A percentile compares a stretch with the other conserved stretches of the same genome.
These are phyloP conservation scores for Epichloe typhina DNA, from an alignment of 2,329 filamentous ascomycete genomes.

Conservation along the genomic window DNA sequence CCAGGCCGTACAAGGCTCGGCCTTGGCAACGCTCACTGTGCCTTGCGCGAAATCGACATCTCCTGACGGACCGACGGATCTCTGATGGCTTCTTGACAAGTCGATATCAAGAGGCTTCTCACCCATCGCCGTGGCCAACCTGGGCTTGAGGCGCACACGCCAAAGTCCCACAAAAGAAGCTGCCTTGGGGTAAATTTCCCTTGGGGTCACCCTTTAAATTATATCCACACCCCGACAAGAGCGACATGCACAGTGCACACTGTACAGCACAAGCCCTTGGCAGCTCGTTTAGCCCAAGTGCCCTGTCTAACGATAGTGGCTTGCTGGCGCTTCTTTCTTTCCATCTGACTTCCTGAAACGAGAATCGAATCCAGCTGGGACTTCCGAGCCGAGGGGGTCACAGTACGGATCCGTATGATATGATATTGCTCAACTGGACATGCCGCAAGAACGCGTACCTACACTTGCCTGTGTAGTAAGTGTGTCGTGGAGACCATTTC, in stretches of 20 bases:
- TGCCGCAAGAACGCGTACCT: not conserved
- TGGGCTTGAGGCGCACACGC: conserved; percentile 3
- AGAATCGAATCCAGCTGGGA: conserved; percentile 6
- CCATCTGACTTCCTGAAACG: conserved; percentile 16
- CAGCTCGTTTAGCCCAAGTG: not conserved
- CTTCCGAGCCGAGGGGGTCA: conserved; percentile 5
- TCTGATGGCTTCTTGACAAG: not conserved
- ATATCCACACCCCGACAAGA: not conserved
- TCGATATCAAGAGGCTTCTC: not conserved
- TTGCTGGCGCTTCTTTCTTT: conserved; percentile 18
- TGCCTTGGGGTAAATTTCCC: not conserved
- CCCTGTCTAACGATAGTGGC: conserved; percentile 6
- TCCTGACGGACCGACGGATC: not conserved
- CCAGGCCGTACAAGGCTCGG: too few species aligned
- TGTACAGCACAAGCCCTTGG: not conserved
- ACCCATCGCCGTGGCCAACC: conserved; percentile 4
- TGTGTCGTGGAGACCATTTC: not conserved
- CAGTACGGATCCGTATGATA: not conserved
- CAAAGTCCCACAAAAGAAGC: conserved; percentile 4
- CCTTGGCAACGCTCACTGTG: not conserved
- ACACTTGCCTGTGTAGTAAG: not conserved
- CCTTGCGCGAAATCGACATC: not conserved
- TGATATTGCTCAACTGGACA: not conserved
- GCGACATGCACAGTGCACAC: not conserved
- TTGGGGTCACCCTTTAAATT: not conserved